Evolutionary conservation across 2,329 filamentous ascomycete genomes (phyloP).

Genomic region (Neonectria hederae): DNA sequence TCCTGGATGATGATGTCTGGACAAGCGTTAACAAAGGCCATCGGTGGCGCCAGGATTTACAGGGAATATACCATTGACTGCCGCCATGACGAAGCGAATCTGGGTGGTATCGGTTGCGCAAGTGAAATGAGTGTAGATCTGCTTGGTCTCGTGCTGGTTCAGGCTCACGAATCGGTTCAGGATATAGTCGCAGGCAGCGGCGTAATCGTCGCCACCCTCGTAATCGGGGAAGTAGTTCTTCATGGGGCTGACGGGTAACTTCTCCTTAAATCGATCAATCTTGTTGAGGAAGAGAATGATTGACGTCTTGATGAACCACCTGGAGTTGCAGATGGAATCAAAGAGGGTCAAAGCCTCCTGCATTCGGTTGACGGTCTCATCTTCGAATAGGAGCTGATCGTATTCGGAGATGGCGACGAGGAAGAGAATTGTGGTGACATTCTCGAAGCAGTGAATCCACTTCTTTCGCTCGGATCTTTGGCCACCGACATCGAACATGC

Average conservation of each 20-base stretch:
- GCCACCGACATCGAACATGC: conserved; percentile 97
- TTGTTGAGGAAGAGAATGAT: conserved; percentile 93
- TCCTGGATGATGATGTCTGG: conserved; percentile 99
- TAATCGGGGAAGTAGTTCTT: conserved; percentile 91
- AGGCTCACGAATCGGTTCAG: conserved; percentile 97
- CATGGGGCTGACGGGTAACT: conserved; percentile 83
- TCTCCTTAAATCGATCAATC: conserved; percentile 89
- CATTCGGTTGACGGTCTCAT: conserved; percentile 96
- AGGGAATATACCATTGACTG: conserved; percentile 84
- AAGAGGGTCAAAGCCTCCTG: conserved; percentile 88
- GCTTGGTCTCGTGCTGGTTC: conserved; percentile 99
- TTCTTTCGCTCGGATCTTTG: conserved; percentile 98
- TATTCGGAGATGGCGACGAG: conserved; percentile 97
- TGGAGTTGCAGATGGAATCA: conserved; percentile 87
- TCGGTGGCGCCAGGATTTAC: not conserved
- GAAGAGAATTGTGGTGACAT: conserved; percentile 96
- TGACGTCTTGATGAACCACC: conserved; percentile 91
- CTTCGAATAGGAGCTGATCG: conserved; percentile 94
- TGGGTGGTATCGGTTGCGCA: conserved; percentile 99
- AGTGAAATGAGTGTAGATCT: conserved; percentile 99
- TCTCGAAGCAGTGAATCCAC: conserved; percentile 99
- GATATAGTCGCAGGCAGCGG: conserved; percentile 97
- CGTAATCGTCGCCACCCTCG: conserved; percentile 95
- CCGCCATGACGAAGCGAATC: conserved; percentile 99
- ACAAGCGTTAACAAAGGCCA: conserved; percentile 53